Evolutionary conservation across 805 yeast genomes (phyloP).

Genomic region (Candida taoyuanica): DNA sequence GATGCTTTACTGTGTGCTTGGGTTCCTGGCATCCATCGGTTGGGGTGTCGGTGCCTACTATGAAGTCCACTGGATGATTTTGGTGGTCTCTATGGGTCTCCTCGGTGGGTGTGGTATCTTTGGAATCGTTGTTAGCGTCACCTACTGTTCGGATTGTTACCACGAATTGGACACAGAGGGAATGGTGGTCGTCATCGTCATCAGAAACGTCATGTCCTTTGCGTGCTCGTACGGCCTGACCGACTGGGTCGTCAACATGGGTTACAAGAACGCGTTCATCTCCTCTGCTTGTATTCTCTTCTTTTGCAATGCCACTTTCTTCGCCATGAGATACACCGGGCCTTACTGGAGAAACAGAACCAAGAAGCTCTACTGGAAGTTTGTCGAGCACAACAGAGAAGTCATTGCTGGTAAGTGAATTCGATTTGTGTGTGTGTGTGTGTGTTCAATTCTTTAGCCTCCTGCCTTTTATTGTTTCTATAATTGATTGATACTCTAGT

Average conservation of each 20-base stretch:
- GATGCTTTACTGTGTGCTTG: constrained; percentile 40
- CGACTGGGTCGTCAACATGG: constrained; percentile 48
- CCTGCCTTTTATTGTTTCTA: background rate
- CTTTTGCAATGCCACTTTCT: constrained; percentile 18
- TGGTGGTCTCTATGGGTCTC: constrained; percentile 49
- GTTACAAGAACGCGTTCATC: constrained; percentile 51
- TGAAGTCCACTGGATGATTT: constrained; percentile 49
- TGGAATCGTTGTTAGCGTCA: constrained; percentile 35
- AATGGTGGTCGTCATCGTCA: constrained; percentile 50
- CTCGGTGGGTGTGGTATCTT: constrained; percentile 51
- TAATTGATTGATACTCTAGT: too few species aligned
- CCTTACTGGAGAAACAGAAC: constrained; percentile 26
- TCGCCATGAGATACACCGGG: constrained; percentile 24
- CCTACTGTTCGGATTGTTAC: constrained; percentile 53
- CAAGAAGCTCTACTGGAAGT: constrained; percentile 20
- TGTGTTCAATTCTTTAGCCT: background rate
- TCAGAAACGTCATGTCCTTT: constrained; percentile 55
- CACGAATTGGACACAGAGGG: constrained; percentile 49
- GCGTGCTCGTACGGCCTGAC: constrained; percentile 57
- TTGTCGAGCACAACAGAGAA: constrained; percentile 21
- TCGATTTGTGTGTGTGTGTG: background rate
- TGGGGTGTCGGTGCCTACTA: constrained; percentile 63
- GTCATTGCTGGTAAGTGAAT: constrained; percentile 2
- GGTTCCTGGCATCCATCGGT: constrained; percentile 50
- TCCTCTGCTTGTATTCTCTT: constrained; percentile 26